Percentiles rank a stretch among this genome's conserved stretches.
These are phyloP conservation scores for Globisporangium acanthophoron DNA, from an alignment of 352 stramenopile species.

Conservation along the genomic window DNA sequence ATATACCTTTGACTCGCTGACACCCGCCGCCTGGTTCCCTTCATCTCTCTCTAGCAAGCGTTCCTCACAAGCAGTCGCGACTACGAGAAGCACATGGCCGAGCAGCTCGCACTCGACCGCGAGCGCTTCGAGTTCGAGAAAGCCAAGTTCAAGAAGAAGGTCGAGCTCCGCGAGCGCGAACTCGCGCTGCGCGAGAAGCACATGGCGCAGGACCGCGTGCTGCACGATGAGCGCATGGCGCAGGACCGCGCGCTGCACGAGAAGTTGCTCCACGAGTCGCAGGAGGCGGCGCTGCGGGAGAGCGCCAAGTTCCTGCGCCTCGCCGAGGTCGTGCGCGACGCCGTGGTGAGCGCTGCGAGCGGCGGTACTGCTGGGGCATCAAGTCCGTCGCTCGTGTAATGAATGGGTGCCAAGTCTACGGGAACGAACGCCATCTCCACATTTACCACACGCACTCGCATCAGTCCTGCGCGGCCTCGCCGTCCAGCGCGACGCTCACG, in stretches of 20 bases:
- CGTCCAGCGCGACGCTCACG: neutral
- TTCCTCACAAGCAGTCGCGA: slow-evolving; percentile 26
- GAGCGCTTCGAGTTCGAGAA: slow-evolving; percentile 74
- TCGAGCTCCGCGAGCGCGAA: slow-evolving; percentile 65
- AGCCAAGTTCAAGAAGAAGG: slow-evolving; percentile 64
- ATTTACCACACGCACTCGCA: neutral
- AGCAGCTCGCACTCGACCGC: slow-evolving; percentile 65
- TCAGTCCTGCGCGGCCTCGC: slow-evolving; percentile 5
- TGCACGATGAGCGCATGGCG: slow-evolving; percentile 54
- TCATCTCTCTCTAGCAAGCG: slow-evolving; percentile 10
- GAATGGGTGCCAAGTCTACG: no score
- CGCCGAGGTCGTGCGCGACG: slow-evolving; percentile 52
- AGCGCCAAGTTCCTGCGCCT: slow-evolving; percentile 54
- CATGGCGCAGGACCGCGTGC: slow-evolving; percentile 49
- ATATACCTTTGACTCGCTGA: neutral
- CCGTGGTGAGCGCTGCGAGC: slow-evolving; percentile 28
- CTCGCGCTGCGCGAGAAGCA: slow-evolving; percentile 56
- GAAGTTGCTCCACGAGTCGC: slow-evolving; percentile 23
- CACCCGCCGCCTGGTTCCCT: neutral
- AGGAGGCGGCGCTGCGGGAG: slow-evolving; percentile 37
- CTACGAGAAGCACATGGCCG: slow-evolving; percentile 70
- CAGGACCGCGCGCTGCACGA: slow-evolving; percentile 55
- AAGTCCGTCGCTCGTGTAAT: slow-evolving; percentile 34
- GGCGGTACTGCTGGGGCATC: neutral
- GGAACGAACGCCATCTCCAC: neutral